Conservation (phyloP, 2,329 filamentous ascomycete genomes). For the Fusarium staphyleae region DNA sequence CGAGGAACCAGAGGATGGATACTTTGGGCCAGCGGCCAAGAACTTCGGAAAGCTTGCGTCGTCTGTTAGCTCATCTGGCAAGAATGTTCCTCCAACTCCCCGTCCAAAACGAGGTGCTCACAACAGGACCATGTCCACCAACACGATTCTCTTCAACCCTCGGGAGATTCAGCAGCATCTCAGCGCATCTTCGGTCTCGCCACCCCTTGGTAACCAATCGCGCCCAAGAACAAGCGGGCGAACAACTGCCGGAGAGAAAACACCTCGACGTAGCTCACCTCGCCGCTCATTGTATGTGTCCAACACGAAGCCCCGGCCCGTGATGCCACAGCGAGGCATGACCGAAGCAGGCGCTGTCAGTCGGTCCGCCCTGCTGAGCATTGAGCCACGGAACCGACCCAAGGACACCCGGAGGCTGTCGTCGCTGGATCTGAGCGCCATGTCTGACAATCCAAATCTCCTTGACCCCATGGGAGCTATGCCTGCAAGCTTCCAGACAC, state of each 20-base stretch:
- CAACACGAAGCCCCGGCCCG: slow-evolving; percentile 64
- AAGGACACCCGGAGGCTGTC: slow-evolving; percentile 56
- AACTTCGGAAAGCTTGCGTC: slow-evolving; percentile 50
- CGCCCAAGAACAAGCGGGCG: slow-evolving; percentile 50
- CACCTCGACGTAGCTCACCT: slow-evolving; percentile 56
- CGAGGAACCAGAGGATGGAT: slow-evolving; percentile 55
- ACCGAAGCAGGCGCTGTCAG: slow-evolving; percentile 48
- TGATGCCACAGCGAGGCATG: slow-evolving; percentile 54
- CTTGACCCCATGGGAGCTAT: slow-evolving; percentile 69
- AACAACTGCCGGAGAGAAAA: slow-evolving; percentile 44
- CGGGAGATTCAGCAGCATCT: slow-evolving; percentile 49
- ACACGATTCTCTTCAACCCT: slow-evolving; percentile 86
- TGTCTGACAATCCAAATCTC: slow-evolving; percentile 71
- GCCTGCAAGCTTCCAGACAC: slow-evolving; percentile 80
- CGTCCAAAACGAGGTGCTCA: slow-evolving; percentile 59
- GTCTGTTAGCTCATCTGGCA: slow-evolving; percentile 45
- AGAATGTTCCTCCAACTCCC: slow-evolving; percentile 43
- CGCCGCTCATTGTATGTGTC: slow-evolving; percentile 52
- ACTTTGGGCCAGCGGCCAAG: slow-evolving; percentile 61
- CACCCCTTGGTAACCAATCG: slow-evolving; percentile 42
- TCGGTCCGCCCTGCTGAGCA: slow-evolving; percentile 57
- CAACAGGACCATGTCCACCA: slow-evolving; percentile 77
- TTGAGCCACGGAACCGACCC: slow-evolving; percentile 55
- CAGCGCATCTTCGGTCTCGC: slow-evolving; percentile 55
- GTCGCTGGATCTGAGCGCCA: slow-evolving; percentile 75